Base-by-base conservation (phyloP, 1,284 basidiomycete species). In the Ceratobasidium sp. region DNA sequence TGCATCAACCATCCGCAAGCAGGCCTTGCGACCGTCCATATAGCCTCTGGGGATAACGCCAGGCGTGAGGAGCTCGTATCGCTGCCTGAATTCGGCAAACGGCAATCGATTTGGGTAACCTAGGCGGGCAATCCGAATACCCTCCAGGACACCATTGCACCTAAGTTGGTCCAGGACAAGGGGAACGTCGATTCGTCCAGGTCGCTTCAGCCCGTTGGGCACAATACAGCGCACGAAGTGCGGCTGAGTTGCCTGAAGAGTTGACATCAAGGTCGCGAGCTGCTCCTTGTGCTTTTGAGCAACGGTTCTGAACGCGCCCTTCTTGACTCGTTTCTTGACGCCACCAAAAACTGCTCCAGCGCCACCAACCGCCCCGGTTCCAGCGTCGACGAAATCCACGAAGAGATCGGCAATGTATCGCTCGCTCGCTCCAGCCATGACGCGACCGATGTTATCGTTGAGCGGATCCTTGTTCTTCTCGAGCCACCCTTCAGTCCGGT, bases 391-490 rank as follows among this genome's bases (percentile, higher is more conserved):
- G 78, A 90, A 96, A 76, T 98, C 97, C 18, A 90, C 84, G 80
- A 99, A 99, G 43, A 99, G 86, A 1, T 85, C 81, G 0, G 92
- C 89, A 45, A 99, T 87, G 77, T 94, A 95, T 41, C 88, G 87
- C 76, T 98, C 92, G 1, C 88, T 86, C 1, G 97, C 97, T 16
- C 87, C 85, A 0, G 94, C 90, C 28, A 99, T 86, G 46, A 99
- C 90, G 18, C 94, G 89, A 0, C 94, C 94, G 48, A 99, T 86
- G 79, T 98, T 97, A 79, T 98, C 96, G 80, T 99, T 98, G 75
- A 99, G 84, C 0, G 97, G 97, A 78, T 99, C 97, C 82, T 98
- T 98, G 86, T 99, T 99, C 89, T 99, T 99, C 84, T 97, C 96
- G 74, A 99, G 84, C 97, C 97, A 99, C 9, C 95, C 93, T 46